A percentile compares a stretch with the other conserved stretches of the same genome.
phyloP scores from a whole-genome alignment of 805 yeast species.

The Saccharomycopsis fermentans region DNA sequence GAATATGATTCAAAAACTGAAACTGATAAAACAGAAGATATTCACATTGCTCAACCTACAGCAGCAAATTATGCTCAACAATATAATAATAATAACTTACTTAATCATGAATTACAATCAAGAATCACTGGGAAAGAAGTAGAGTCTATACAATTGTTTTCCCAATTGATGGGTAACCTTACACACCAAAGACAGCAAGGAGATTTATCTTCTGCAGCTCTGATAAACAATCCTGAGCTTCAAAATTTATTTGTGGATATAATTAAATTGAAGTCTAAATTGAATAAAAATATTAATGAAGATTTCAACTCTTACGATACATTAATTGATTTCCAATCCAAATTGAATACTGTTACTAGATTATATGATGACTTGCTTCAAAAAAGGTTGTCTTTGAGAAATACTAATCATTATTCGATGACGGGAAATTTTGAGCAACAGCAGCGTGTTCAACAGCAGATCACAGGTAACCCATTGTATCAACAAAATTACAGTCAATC shows the following conservation, averaged over 20 bases:
- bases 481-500: not conserved
- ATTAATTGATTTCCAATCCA: conserved; percentile 64
- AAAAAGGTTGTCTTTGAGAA: conserved; percentile 27
- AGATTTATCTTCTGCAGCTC: conserved; percentile 18
- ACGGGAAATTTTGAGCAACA: not conserved
- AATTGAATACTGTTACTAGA: conserved; percentile 63
- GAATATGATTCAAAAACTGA: not conserved
- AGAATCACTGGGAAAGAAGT: conserved; percentile 51
- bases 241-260: conserved; percentile 52
- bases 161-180: conserved; percentile 50
- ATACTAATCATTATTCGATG: conserved; percentile 5
- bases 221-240: conserved; percentile 38
- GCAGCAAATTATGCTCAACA: too few relatives aligned
- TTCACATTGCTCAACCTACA: not conserved
- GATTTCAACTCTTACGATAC: conserved; percentile 53
- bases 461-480: not conserved
- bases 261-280: conserved; percentile 54
- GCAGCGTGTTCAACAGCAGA: not conserved
- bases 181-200: conserved; percentile 26
- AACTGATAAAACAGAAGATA: not conserved
- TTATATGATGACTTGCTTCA: conserved; percentile 73
- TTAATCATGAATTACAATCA: conserved; percentile 8
- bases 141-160: conserved; percentile 56
- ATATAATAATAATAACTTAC: conserved; percentile 8
- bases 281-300: conserved; percentile 48